Evolutionary conservation across 2,329 filamentous ascomycete genomes (phyloP), one percentile per base, ranked within the genome.

Genomic region (Trichoderma semiorbis): DNA sequence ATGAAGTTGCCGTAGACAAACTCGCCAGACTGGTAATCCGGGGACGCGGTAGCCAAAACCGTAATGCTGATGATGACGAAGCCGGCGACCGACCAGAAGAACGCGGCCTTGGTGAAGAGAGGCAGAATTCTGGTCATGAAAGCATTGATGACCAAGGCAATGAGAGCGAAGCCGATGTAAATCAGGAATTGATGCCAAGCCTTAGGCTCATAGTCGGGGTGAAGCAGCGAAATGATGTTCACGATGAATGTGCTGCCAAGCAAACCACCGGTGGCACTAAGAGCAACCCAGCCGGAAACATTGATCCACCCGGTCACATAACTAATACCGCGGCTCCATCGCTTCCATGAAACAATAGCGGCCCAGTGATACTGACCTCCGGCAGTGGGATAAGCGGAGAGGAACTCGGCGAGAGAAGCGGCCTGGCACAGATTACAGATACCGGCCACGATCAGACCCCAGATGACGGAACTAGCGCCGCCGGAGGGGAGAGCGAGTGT

Each of bases 241-340:
- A 92, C 78, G 64, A 93, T 86, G 73, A 93, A 86, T 73, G 90
- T 87, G 75, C 89, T 91, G 14, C 89, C 90, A 6, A 93, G 84
- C 26, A 93, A 83, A 1, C 90, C 90, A 18, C 88, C 91, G 0
- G 90, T 92, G 8, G 91, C 91, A 5, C 89, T 90, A 68, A 93
- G 80, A 11, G 89, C 88, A 36, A 92, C 89, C 90, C 91, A 93
- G 18, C 90, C 91, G n/a, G 89, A 89, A 47, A 90, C 87, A 75
- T 90, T 91, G 79, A 90, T 92, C 91, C 91, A 93, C 32, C 91
- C 91, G 0, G 91, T 93, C 61, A 90, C 87, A 83, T 91, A 93
- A 61, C 89, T 91, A 12, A 93, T 85, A 34, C 89, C 82, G 0
- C 89, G 88, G 21, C 88, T 87, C 84, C 86, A 91, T 70, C 80